Evolutionary conservation across 169 alveolate genomes (phyloP).

Genomic region (Plasmodium malariae): DNA sequence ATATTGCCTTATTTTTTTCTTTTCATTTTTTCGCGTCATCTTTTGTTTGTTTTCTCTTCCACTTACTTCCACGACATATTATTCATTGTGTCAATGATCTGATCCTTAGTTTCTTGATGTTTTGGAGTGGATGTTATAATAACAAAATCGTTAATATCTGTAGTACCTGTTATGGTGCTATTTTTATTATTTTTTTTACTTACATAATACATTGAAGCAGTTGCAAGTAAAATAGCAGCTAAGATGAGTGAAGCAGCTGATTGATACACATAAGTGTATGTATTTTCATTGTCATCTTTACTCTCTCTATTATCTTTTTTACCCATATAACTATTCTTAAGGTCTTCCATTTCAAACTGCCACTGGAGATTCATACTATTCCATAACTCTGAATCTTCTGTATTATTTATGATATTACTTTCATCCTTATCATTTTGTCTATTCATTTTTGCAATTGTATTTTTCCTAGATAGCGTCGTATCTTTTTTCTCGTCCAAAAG

Average conservation of each 20-base stretch:
- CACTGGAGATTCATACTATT: too few species aligned
- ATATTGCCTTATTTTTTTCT: too few species aligned
- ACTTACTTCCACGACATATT: constrained; percentile 31
- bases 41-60: background rate
- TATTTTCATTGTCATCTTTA: background rate
- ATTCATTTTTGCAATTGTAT: too few species aligned
- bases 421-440: too few species aligned
- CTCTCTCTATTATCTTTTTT: background rate
- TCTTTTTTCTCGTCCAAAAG: too few species aligned
- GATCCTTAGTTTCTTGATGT: constrained; percentile 13
- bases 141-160: constrained; percentile 12
- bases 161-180: background rate
- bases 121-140: background rate
- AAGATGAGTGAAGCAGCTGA: constrained; percentile 36
- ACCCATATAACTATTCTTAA: too few species aligned
- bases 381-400: too few species aligned
- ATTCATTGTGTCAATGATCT: background rate
- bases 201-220: background rate
- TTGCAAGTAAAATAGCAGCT: constrained; percentile 6
- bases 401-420: too few species aligned
- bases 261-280: background rate
- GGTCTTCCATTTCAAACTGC: too few species aligned
- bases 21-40: too few species aligned
- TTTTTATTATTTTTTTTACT: background rate
- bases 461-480: too few species aligned